These are phyloP conservation scores for Quercus agrifolia DNA, from an alignment of 306 rosid genomes.

Conservation along the genomic window DNA sequence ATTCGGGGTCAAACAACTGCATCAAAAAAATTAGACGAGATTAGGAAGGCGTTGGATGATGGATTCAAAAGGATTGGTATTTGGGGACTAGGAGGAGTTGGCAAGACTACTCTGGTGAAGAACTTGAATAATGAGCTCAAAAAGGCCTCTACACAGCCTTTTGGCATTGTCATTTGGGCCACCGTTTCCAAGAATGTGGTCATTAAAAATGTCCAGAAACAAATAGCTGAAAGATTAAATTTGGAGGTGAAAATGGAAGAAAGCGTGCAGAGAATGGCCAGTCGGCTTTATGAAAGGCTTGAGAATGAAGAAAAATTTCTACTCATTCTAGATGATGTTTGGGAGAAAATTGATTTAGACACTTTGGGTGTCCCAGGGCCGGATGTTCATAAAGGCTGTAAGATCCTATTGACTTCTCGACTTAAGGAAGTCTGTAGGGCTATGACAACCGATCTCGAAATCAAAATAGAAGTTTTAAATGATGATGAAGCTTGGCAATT, in stretches of 20 bases:
- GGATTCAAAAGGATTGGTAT: background rate
- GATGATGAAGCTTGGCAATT: conserved; percentile 19
- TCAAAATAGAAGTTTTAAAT: conserved; percentile 1
- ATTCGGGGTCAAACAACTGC: conserved; percentile 12
- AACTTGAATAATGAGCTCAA: no score
- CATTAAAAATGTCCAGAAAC: conserved; percentile 11
- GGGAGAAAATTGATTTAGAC: background rate
- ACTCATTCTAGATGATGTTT: background rate
- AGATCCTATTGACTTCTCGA: background rate
- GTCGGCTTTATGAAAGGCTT: conserved; percentile 1
- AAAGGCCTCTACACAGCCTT: background rate
- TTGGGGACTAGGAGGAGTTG: conserved; percentile 22
- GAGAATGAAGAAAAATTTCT: background rate
- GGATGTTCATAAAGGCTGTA: background rate
- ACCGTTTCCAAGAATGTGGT: conserved; percentile 15
- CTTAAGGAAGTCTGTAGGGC: conserved; percentile 8
- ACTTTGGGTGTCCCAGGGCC: background rate
- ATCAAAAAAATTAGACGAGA: conserved; percentile 1
- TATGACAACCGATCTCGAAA: conserved; percentile 13
- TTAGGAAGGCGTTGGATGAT: background rate
- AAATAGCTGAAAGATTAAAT: conserved; percentile 13
- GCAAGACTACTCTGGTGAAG: background rate
- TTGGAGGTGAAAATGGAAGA: conserved; percentile 2
- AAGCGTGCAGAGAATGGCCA: conserved; percentile 2
- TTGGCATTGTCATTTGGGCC: conserved; percentile 20